Conservation (phyloP, 164 flowering plant species). For the Akebia trifoliata region DNA sequence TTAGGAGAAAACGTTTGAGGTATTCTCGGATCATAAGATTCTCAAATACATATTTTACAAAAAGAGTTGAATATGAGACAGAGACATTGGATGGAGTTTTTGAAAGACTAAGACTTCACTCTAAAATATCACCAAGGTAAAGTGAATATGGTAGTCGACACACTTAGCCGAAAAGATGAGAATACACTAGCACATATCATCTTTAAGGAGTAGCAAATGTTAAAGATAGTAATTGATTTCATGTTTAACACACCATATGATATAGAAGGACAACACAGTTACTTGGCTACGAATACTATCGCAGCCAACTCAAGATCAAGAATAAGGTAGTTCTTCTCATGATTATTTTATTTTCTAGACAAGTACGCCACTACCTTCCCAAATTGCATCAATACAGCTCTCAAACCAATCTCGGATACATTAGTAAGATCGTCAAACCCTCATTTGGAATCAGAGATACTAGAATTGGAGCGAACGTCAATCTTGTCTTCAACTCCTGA, state of each 20-base stretch:
- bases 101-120: neutral
- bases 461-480: no score
- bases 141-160: constrained; percentile 2
- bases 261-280: neutral
- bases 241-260: neutral
- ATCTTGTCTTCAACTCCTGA: no score
- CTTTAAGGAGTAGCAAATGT: neutral
- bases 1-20: neutral
- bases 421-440: no score
- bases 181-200: neutral
- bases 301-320: no score
- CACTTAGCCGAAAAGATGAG: neutral
- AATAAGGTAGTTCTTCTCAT: no score
- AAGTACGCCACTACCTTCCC: no score
- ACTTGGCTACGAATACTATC: neutral
- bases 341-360: no score
- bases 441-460: no score
- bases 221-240: neutral
- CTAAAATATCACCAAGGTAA: neutral
- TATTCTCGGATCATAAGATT: neutral
- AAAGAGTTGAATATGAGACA: constrained; percentile 6
- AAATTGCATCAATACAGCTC: no score
- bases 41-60: neutral
- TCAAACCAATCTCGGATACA: no score
- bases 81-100: neutral